Evolutionary conservation across 805 yeast genomes (phyloP), one percentile per base, ranked within the genome.

Genomic region (Kuraishia hungarica): DNA sequence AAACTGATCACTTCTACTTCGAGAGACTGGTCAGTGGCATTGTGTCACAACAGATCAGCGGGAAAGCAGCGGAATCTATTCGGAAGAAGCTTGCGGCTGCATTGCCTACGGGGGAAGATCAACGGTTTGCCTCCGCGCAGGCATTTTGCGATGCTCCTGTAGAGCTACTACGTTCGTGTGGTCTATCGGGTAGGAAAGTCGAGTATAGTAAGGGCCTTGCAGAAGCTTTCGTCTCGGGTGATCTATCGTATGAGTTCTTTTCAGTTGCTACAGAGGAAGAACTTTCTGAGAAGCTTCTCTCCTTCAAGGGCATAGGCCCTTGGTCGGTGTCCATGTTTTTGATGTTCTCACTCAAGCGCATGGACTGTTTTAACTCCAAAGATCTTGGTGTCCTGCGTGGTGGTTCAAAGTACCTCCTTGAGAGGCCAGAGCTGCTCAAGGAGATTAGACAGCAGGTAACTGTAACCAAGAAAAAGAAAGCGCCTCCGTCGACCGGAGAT

Each of bases 251-350:
- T 1, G 69, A 68, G 1, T 70, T 78, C 53, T 78, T 84, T 57
- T 48, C 56, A 2, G 55, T 59, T 0, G 69, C 69, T 39, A 58
- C 72, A 2, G 74, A 79, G 51, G 79, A 78, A 1, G 81, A 72
- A 22, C 69, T 86, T 17, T 63, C 77, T 1, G 74, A 74, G 20
- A 78, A 77, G 56, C 67, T 86, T 54, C 77, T 79, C 46, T 53
- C 53, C 13, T 61, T 87, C 58, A 86, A 87, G 62, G 96, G 96
- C 0, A 78, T 88, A 19, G 96, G 94, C 0, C 77, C 77, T 1
- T 92, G 98, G 98, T 82, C 91, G 3, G 92, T 94, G 0, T 87
- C 86, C 54, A 92, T 92, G 97, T 92, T 90, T 67, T 69, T 88
- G 19, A 64, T 86, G 22, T 89, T 89, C 64, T 86, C 87, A 1